phyloP scores from a whole-genome alignment of 2,329 filamentous ascomycete species.

The Xylariaceae sp. region DNA sequence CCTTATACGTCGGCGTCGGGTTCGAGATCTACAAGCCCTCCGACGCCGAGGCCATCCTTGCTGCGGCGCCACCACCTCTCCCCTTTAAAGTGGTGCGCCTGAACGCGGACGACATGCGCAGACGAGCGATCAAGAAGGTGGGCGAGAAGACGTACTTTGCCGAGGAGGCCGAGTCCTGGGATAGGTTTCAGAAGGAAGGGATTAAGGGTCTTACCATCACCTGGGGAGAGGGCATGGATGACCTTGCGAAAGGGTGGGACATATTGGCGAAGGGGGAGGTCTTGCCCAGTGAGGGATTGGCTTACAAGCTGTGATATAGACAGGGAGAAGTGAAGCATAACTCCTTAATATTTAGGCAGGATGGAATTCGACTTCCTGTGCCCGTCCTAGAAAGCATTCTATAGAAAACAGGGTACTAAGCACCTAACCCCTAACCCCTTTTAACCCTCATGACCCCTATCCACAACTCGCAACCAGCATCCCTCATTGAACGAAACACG shows the following conservation, averaged over 20 bases:
- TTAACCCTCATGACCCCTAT: too few species aligned
- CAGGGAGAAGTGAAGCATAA: too few species aligned
- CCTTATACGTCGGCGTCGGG: conserved; percentile 21
- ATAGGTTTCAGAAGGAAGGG: conserved; percentile 14
- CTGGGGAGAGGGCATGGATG: conserved; percentile 28
- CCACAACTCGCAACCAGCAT: too few species aligned
- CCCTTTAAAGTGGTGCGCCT: conserved; percentile 10
- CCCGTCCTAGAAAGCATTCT: too few species aligned
- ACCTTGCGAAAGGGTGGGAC: conserved; percentile 26
- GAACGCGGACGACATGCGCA: conserved; percentile 22
- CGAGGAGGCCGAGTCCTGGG: conserved; percentile 18
- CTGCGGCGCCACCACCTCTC: neutral
- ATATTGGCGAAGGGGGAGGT: conserved; percentile 21
- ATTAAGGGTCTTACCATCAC: conserved; percentile 20
- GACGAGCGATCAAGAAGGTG: conserved; percentile 17
- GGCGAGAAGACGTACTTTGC: conserved; percentile 24
- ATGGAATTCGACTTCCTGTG: too few species aligned
- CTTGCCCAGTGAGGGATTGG: conserved; percentile 24
- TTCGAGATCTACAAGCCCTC: conserved; percentile 15
- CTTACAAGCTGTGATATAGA: conserved; percentile 22
- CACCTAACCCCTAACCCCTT: too few species aligned
- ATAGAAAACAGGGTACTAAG: too few species aligned
- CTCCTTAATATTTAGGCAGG: too few species aligned
- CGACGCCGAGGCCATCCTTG: neutral
- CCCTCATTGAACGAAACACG: too few species aligned